These are phyloP conservation scores for Phytophthora sansomeana DNA, from an alignment of 352 stramenopile genomes.

Conservation along the genomic window DNA sequence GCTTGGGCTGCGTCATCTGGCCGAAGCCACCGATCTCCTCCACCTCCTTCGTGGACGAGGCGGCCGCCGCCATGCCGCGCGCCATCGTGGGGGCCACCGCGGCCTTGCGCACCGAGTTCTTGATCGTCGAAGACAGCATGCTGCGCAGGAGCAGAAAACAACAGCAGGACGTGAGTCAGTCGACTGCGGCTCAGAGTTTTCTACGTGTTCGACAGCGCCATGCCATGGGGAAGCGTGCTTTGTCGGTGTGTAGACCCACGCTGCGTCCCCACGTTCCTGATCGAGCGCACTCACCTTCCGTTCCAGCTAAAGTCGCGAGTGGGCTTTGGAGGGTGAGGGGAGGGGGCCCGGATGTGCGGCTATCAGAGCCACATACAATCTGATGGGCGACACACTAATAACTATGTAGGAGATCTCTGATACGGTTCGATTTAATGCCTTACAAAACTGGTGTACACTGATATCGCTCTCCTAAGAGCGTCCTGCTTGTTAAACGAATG, in stretches of 20 bases:
- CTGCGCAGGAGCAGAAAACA: conserved; percentile 18
- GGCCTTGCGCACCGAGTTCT: conserved; percentile 65
- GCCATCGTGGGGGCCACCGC: conserved; percentile 45
- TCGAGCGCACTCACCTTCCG: conserved; percentile 29
- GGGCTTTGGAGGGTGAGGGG: conserved; percentile 17
- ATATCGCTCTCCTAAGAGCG: too few relatives aligned
- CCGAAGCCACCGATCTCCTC: conserved; percentile 79
- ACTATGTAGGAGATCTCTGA: neutral
- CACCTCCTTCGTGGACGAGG: conserved; percentile 54
- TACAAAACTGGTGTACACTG: too few relatives aligned
- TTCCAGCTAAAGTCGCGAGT: conserved; percentile 42
- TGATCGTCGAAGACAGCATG: conserved; percentile 82
- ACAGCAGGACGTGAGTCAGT: too few relatives aligned
- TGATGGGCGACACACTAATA: too few relatives aligned
- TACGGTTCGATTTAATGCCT: too few relatives aligned
- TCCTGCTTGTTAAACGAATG: too few relatives aligned
- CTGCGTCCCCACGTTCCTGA: neutral
- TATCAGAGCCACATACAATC: conserved; percentile 9
- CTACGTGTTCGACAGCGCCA: neutral
- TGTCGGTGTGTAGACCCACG: neutral
- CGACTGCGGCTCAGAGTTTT: neutral
- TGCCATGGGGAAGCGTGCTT: neutral
- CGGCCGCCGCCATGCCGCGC: conserved; percentile 45
- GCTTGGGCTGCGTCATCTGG: conserved; percentile 87
- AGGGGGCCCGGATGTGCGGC: conserved; percentile 21